phyloP scores from a whole-genome alignment of 1,139 yeast genomes.

The Chernovozyma aurita region DNA sequence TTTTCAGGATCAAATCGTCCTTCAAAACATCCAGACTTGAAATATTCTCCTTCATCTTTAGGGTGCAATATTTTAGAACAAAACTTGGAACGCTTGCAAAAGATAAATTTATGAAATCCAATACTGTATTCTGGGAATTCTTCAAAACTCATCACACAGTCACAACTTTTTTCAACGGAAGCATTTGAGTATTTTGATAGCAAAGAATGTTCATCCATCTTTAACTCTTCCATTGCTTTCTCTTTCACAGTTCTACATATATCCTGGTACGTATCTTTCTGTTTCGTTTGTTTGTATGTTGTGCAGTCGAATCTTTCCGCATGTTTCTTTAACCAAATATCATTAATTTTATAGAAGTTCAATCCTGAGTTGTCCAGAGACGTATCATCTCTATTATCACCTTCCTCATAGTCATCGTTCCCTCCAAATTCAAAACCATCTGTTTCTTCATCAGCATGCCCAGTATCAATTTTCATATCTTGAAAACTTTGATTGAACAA shows the following conservation, averaged over 20 bases:
- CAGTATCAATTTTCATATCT: background rate
- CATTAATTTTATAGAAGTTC: background rate
- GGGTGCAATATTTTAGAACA: slow-evolving; percentile 21
- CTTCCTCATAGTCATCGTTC: slow-evolving; percentile 15
- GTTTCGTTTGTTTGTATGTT: background rate
- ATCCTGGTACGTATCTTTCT: background rate
- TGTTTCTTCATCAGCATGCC: slow-evolving; percentile 2
- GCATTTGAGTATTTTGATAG: slow-evolving; percentile 11
- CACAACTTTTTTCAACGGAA: slow-evolving; percentile 19
- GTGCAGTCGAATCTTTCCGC: background rate
- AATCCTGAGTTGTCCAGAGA: slow-evolving; percentile 4
- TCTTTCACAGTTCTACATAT: background rate
- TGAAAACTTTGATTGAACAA: slow-evolving; percentile 1
- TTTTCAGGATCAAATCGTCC: slow-evolving; percentile 18
- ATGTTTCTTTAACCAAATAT: background rate
- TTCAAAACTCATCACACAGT: slow-evolving; percentile 20
- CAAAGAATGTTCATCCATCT: background rate
- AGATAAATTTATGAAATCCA: slow-evolving; percentile 28
- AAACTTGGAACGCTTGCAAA: slow-evolving; percentile 24
- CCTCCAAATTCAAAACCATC: slow-evolving; percentile 16
- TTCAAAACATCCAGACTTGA: slow-evolving; percentile 16
- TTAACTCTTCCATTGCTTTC: background rate
- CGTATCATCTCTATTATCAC: slow-evolving; percentile 10
- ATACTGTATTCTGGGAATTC: slow-evolving; percentile 17
- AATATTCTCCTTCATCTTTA: slow-evolving; percentile 12